phyloP scores from a whole-genome alignment of 2,329 filamentous ascomycete genomes.

The Corniculantispora saksenae region DNA sequence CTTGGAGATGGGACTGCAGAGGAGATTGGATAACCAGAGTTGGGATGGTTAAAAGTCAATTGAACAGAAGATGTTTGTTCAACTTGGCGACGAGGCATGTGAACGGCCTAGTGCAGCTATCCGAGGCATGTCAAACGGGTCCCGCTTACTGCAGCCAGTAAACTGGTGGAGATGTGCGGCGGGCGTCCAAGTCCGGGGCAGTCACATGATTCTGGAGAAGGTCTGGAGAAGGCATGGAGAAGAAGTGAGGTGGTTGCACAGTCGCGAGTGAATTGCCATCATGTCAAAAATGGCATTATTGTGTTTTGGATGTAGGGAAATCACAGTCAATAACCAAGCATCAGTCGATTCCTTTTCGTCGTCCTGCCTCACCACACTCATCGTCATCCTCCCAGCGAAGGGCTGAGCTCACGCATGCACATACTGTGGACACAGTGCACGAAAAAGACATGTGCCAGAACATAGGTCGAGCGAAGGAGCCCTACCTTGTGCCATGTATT shows the following conservation, averaged over 20 bases:
- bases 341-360: background rate
- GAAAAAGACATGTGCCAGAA: background rate
- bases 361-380: background rate
- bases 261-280: too few relatives aligned
- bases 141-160: conserved; percentile 14
- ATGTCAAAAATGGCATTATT: background rate
- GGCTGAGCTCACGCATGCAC: background rate
- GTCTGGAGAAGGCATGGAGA: background rate
- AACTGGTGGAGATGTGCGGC: conserved; percentile 3
- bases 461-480: background rate
- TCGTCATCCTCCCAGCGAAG: background rate
- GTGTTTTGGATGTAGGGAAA: background rate
- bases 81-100: conserved; percentile 11
- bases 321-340: background rate
- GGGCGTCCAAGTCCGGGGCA: conserved; percentile 13
- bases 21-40: background rate
- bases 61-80: background rate
- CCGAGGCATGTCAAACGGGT: conserved; percentile 19
- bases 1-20: background rate
- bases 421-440: background rate
- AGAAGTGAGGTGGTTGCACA: background rate
- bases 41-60: background rate
- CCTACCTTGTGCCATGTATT: background rate
- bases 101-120: conserved; percentile 17
- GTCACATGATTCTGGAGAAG: conserved; percentile 19